Percentiles rank a stretch among this genome's conserved stretches.
phyloP scores from a whole-genome alignment of 2,329 filamentous ascomycete genomes.

The Rhexocercosporidium sp. region DNA sequence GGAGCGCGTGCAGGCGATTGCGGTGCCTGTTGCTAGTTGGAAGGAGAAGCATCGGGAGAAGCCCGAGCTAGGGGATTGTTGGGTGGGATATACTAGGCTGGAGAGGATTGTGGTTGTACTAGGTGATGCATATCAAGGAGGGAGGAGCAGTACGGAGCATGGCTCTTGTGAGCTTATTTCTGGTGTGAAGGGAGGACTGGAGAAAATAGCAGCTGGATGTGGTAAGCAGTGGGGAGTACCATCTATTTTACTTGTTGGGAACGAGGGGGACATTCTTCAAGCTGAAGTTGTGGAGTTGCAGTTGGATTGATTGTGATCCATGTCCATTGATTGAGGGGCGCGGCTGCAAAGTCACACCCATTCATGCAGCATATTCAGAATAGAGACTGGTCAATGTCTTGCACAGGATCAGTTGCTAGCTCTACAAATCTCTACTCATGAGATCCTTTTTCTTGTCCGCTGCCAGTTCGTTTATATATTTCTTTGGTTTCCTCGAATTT shows the following conservation, averaged over 20 bases:
- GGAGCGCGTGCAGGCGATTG: neutral
- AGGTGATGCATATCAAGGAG: neutral
- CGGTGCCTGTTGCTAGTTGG: constrained; percentile 5
- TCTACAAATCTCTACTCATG: no score
- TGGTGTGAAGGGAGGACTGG: neutral
- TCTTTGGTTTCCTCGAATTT: no score
- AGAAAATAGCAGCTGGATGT: neutral
- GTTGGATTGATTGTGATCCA: neutral
- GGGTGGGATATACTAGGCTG: neutral
- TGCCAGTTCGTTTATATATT: no score
- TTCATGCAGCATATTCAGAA: neutral
- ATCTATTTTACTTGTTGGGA: neutral
- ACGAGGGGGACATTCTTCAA: neutral
- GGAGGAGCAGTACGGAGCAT: neutral
- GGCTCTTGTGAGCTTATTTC: neutral
- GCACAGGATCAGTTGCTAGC: no score
- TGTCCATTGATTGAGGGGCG: no score
- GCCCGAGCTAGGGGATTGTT: neutral
- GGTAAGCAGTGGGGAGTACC: neutral
- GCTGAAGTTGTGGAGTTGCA: constrained; percentile 2
- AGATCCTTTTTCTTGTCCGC: no score
- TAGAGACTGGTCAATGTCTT: neutral
- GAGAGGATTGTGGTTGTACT: constrained; percentile 2
- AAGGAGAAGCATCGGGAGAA: constrained; percentile 4
- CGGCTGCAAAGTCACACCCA: neutral